phyloP scores from a whole-genome alignment of 83 land plant genomes.

The Diphasiastrum complanatum region DNA sequence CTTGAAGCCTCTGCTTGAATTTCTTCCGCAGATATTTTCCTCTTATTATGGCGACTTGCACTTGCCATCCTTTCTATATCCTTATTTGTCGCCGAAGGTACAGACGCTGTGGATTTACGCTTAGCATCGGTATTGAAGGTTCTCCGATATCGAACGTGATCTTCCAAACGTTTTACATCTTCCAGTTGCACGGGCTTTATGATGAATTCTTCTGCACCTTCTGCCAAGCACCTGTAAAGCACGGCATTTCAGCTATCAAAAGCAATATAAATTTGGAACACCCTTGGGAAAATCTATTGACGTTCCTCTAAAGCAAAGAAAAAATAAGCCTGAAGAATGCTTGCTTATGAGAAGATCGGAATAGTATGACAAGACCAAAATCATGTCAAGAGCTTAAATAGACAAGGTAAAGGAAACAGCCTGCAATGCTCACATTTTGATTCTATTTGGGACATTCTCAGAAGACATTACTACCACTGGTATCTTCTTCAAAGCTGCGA shows the following conservation, averaged over 20 bases:
- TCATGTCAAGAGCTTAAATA: no score
- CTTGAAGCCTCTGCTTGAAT: no score
- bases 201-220: constrained; percentile 49
- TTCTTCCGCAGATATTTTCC: no score
- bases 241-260: no score
- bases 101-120: no score
- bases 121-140: no score
- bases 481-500: constrained; percentile 36
- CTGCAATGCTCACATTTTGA: constrained; percentile 36
- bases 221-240: constrained; percentile 38
- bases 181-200: constrained; percentile 40
- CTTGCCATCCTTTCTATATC: no score
- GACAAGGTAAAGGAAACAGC: neutral
- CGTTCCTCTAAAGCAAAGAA: neutral
- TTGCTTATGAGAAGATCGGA: no score
- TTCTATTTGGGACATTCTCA: constrained; percentile 50
- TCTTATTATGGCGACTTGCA: no score
- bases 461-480: constrained; percentile 87
- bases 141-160: no score
- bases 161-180: constrained; percentile 33
- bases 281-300: neutral
- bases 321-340: neutral
- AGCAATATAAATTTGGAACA: neutral
- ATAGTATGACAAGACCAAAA: no score
- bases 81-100: no score